A percentile compares a stretch with the other conserved stretches of the same genome.
Evolutionary conservation across 2,329 filamentous ascomycete species (phyloP).

Genomic region (Thelonectria olida): DNA sequence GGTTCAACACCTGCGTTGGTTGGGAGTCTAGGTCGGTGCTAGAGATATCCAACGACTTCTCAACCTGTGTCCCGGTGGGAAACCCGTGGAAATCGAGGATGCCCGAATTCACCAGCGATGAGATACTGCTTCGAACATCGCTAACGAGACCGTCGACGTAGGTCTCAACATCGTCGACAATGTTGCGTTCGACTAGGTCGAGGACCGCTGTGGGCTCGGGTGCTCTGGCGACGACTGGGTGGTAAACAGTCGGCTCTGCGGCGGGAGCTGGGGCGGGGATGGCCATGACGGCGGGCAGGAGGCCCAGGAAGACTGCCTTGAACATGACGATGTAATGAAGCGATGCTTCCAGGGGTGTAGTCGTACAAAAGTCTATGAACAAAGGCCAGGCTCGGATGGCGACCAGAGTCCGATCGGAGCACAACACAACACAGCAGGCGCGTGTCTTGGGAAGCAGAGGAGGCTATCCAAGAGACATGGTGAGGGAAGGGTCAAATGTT

Average conservation of each 20-base stretch:
- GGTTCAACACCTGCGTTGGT: slow-evolving; percentile 76
- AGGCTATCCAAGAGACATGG: background rate
- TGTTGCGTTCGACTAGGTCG: slow-evolving; percentile 42
- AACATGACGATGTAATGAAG: slow-evolving; percentile 23
- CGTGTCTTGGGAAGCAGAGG: too few species aligned
- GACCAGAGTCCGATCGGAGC: background rate
- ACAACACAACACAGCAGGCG: background rate
- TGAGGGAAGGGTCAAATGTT: background rate
- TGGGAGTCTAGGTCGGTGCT: slow-evolving; percentile 66
- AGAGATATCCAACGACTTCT: slow-evolving; percentile 68
- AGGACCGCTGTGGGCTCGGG: slow-evolving; percentile 38
- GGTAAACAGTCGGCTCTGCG: slow-evolving; percentile 33
- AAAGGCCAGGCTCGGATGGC: background rate
- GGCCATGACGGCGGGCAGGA: slow-evolving; percentile 35
- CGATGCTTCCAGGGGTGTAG: background rate
- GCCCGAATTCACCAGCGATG: slow-evolving; percentile 69
- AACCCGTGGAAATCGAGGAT: slow-evolving; percentile 75
- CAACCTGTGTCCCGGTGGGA: slow-evolving; percentile 68
- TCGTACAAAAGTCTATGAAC: background rate
- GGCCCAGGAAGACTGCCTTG: slow-evolving; percentile 30
- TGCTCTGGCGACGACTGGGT: slow-evolving; percentile 22
- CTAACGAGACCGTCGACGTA: slow-evolving; percentile 61
- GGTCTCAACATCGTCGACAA: slow-evolving; percentile 55
- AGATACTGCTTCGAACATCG: slow-evolving; percentile 62
- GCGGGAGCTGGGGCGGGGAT: slow-evolving; percentile 34